phyloP scores from a whole-genome alignment of 1,139 yeast species.

The Magnusiomyces suaveolens region DNA sequence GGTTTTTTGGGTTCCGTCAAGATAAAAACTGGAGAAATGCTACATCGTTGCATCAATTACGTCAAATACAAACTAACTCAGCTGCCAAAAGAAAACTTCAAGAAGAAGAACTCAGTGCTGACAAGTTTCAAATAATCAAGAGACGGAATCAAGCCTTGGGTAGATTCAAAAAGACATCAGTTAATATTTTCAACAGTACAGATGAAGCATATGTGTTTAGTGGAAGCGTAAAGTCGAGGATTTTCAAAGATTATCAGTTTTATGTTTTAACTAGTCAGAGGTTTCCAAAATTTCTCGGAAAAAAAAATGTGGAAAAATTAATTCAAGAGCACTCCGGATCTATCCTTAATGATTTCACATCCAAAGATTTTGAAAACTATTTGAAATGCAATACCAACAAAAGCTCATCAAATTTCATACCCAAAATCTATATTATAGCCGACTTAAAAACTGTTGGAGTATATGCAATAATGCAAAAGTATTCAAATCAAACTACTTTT shows the following conservation, averaged over 20 bases:
- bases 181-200: slow-evolving; percentile 8
- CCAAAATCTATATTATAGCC: slow-evolving; percentile 38
- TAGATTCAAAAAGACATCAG: slow-evolving; percentile 8
- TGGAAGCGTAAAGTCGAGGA: slow-evolving; percentile 12
- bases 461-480: background rate
- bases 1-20: slow-evolving; percentile 55
- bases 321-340: slow-evolving; percentile 47
- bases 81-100: slow-evolving; percentile 14
- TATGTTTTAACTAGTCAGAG: slow-evolving; percentile 35
- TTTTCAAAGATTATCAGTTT: slow-evolving; percentile 28
- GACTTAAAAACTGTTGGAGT: slow-evolving; percentile 32
- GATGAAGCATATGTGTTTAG: slow-evolving; percentile 18
- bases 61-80: slow-evolving; percentile 19
- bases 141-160: background rate
- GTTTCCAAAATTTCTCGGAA: slow-evolving; percentile 29
- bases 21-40: slow-evolving; percentile 58
- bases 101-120: slow-evolving; percentile 10
- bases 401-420: slow-evolving; percentile 25
- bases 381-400: background rate
- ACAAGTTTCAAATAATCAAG: slow-evolving; percentile 3
- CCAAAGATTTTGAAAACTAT: background rate
- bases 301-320: slow-evolving; percentile 33
- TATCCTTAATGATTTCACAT: slow-evolving; percentile 20
- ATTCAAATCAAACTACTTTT: slow-evolving; percentile 38
- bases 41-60: slow-evolving; percentile 45